Conservation (phyloP, 2,329 filamentous ascomycete species). For the Botrytis byssoidea region DNA sequence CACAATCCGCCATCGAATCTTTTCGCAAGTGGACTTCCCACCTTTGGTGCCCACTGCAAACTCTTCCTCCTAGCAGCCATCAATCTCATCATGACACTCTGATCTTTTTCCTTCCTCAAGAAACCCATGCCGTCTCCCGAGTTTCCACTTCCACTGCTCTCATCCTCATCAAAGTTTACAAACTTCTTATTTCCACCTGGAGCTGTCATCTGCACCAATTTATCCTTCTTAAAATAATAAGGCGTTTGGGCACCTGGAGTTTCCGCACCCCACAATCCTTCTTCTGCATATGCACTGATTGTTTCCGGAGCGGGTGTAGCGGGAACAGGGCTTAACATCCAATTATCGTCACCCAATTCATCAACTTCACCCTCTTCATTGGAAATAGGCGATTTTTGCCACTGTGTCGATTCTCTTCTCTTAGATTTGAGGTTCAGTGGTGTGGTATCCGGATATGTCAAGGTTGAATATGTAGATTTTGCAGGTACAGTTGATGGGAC, state of each 20-base stretch:
- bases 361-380: slow-evolving; percentile 20
- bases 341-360: slow-evolving; percentile 30
- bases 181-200: slow-evolving; percentile 27
- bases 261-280: slow-evolving; percentile 35
- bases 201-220: slow-evolving; percentile 37
- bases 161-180: slow-evolving; percentile 27
- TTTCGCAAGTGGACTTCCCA: slow-evolving; percentile 68
- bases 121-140: slow-evolving; percentile 35
- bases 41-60: slow-evolving; percentile 72
- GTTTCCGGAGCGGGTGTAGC: slow-evolving; percentile 37
- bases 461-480: slow-evolving; percentile 36
- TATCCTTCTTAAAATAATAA: slow-evolving; percentile 37
- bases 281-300: slow-evolving; percentile 36
- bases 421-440: slow-evolving; percentile 35
- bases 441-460: slow-evolving; percentile 36
- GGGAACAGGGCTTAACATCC: slow-evolving; percentile 37
- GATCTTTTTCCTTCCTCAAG: slow-evolving; percentile 52
- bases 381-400: slow-evolving; percentile 36
- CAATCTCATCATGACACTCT: slow-evolving; percentile 47
- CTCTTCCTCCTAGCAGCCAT: slow-evolving; percentile 75
- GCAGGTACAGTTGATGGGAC: slow-evolving; percentile 43
- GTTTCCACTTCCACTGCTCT: neutral
- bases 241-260: slow-evolving; percentile 37
- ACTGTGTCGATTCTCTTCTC: slow-evolving; percentile 38
- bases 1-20: slow-evolving; percentile 26